Base-by-base conservation (phyloP, 164 flowering plant genomes). In the Magnolia sinica region DNA sequence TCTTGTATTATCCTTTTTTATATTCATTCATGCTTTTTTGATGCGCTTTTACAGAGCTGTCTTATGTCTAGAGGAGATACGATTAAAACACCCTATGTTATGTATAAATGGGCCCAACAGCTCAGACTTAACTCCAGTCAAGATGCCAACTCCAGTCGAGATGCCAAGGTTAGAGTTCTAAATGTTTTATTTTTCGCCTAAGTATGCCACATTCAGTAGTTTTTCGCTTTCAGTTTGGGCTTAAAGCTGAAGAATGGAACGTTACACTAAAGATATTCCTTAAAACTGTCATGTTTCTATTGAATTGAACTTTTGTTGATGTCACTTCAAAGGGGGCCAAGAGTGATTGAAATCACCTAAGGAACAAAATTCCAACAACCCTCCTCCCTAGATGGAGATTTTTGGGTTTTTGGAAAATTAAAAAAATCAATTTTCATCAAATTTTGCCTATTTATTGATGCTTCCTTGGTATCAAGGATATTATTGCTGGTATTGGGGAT, bases 61-160 rank as follows among this genome's bases (percentile, higher is more conserved):
- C 63, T 88, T 23, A 23, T 23, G 24, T 23, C 0, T 1, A 23
- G 1, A 23, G 24, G 24, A 23, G 24, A 1, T 23, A 23, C 24
- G 0, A 23, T 0, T 86, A 37, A 90, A 83, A 74, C 99, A 96
- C 85, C 92, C 99, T 80, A 88, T 96, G 73, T 79, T 96, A 70
- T 98, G 99, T 68, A 94, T 94, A 29, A 91, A 81, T 85, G 99
- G 99, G 71, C 94, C 99, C 99, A 76, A 89, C 81, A 87, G 84
- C 85, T 72, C 89, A 64, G 98, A 91, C 81, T 78, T 89, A 59
- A 81, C 91, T 79, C 95, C 97, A 24, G 80, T 92, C 71, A 1
- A 23, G 73, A 85, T 23, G 0, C 1, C 24, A 23, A 23, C 24
- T 23, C 24, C 24, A 23, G 24, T 23, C 1, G 91, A 89, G 73